Conservation (phyloP, 371 early-diverging fungal genomes). For the Mucor lusitanicus region DNA sequence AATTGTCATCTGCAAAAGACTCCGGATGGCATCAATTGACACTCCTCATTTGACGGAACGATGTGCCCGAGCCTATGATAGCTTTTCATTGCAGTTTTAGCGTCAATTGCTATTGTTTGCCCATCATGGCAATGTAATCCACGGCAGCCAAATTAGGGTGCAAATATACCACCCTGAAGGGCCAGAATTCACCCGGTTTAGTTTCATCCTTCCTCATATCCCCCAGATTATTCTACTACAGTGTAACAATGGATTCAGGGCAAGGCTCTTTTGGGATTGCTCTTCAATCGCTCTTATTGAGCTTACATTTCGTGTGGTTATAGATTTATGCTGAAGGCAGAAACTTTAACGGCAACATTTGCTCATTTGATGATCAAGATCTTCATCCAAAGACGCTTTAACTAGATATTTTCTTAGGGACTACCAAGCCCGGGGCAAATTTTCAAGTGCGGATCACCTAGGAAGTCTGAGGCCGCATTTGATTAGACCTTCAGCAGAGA, state of each 20-base stretch:
- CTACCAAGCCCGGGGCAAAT: too few species aligned
- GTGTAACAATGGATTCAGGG: neutral
- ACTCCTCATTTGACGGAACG: neutral
- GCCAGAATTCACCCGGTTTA: neutral
- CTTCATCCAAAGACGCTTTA: too few species aligned
- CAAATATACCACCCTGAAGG: neutral
- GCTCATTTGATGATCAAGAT: too few species aligned
- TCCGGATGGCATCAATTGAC: neutral
- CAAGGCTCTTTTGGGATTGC: too few species aligned
- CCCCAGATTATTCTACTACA: neutral
- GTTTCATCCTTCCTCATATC: neutral
- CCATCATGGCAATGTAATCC: neutral
- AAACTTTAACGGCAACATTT: too few species aligned
- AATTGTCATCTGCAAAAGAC: slow-evolving; percentile 2
- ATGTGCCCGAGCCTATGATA: neutral
- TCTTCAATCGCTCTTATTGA: too few species aligned
- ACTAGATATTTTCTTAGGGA: too few species aligned
- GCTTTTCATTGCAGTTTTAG: neutral
- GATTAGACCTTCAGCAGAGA: too few species aligned
- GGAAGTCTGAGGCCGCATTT: too few species aligned
- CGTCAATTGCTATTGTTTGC: neutral
- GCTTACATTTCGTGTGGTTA: too few species aligned
- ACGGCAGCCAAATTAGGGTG: neutral
- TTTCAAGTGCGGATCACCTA: too few species aligned
- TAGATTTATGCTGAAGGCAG: too few species aligned